phyloP scores from a whole-genome alignment of 2,329 filamentous ascomycete species.

The Akanthomyces muscarius region DNA sequence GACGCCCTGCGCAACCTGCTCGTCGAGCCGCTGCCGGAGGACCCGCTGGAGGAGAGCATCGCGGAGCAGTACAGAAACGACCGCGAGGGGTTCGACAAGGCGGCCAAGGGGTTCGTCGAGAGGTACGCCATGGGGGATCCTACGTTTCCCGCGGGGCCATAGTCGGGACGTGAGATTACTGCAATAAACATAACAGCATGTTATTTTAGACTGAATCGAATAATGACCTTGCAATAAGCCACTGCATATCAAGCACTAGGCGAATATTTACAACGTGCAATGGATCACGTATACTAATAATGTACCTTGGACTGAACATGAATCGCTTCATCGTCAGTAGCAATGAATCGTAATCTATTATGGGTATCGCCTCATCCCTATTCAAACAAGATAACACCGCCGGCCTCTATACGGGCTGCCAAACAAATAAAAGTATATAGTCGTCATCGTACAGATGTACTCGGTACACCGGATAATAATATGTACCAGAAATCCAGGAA shows the following conservation, averaged over 20 bases:
- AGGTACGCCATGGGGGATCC: constrained; percentile 59
- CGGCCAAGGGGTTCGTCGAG: constrained; percentile 67
- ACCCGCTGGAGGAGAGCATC: constrained; percentile 81
- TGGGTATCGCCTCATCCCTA: constrained; percentile 20
- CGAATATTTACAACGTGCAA: too few species aligned
- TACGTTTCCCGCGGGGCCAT: constrained; percentile 29
- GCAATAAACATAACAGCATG: too few species aligned
- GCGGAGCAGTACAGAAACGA: constrained; percentile 78
- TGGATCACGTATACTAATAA: too few species aligned
- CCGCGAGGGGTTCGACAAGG: constrained; percentile 66
- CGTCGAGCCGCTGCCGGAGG: constrained; percentile 78
- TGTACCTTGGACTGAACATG: too few species aligned
- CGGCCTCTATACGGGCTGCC: constrained; percentile 5
- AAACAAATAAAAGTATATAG: constrained; percentile 16
- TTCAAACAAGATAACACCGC: constrained; percentile 20
- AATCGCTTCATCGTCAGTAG: neutral
- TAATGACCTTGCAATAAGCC: too few species aligned
- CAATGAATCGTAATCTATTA: constrained; percentile 15
- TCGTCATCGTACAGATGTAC: constrained; percentile 16
- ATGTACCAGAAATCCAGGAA: constrained; percentile 10
- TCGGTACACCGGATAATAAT: constrained; percentile 11
- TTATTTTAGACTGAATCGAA: too few species aligned
- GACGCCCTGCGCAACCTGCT: constrained; percentile 72
- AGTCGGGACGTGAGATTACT: too few species aligned
- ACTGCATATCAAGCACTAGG: too few species aligned